A percentile compares a stretch with the other conserved stretches of the same genome.
These are phyloP conservation scores for Abelmoschus esculentus DNA, from an alignment of 345 rosid genomes.

Conservation along the genomic window DNA sequence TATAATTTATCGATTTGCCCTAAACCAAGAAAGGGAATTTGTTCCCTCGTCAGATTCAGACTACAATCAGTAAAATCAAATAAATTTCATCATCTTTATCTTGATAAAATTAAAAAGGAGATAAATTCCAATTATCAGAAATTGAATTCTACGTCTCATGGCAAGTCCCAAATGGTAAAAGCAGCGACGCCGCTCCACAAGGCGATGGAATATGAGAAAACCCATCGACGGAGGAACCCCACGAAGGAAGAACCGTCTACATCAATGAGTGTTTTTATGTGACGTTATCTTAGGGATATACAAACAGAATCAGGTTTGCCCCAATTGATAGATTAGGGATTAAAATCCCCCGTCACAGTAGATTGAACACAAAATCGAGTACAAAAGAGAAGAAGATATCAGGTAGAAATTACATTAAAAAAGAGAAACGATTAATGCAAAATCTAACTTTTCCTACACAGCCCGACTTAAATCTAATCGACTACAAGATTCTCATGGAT, in stretches of 20 bases:
- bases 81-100: neutral
- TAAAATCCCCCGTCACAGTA: neutral
- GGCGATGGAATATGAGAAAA: slow-evolving; percentile 13
- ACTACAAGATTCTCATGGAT: neutral
- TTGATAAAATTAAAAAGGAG: neutral
- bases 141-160: neutral
- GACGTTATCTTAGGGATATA: slow-evolving; percentile 12
- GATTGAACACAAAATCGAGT: neutral
- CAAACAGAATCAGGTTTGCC: slow-evolving; percentile 3
- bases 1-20: neutral
- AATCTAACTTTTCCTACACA: neutral
- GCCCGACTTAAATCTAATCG: neutral
- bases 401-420: neutral
- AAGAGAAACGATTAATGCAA: neutral
- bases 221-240: slow-evolving; percentile 8
- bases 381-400: neutral
- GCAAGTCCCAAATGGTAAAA: neutral
- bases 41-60: neutral
- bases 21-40: neutral
- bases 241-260: neutral
- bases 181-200: slow-evolving; percentile 16
- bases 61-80: no score
- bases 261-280: neutral
- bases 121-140: no score
- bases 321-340: neutral